phyloP scores from a whole-genome alignment of 805 yeast species.

The Saccharomycopsis schoenii region DNA sequence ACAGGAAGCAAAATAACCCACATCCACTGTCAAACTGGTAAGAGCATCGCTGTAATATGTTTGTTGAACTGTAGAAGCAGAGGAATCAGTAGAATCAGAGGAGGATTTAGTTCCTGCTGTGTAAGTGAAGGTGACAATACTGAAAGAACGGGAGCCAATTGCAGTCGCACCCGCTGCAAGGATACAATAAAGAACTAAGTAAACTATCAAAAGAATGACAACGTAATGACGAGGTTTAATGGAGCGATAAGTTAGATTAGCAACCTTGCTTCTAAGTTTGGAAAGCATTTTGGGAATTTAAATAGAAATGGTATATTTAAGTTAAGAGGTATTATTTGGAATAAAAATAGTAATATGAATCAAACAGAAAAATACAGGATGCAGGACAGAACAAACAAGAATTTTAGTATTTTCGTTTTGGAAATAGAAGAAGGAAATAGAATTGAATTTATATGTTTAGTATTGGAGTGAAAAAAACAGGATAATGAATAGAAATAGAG shows the following conservation, averaged over 20 bases:
- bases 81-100: background rate
- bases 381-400: background rate
- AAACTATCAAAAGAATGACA: constrained; percentile 12
- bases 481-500: no score
- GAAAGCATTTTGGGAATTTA: background rate
- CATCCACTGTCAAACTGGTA: constrained; percentile 16
- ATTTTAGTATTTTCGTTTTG: background rate
- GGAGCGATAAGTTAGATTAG: constrained; percentile 1
- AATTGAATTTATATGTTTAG: background rate
- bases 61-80: background rate
- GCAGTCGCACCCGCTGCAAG: constrained; percentile 15
- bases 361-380: background rate
- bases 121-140: constrained; percentile 13
- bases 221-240: constrained; percentile 18
- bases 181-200: constrained; percentile 13
- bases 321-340: no score
- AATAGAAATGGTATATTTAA: background rate
- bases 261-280: background rate
- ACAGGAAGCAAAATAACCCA: constrained; percentile 18
- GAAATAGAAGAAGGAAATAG: background rate
- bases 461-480: no score
- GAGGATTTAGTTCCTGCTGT: constrained; percentile 11
- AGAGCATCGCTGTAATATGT: constrained; percentile 18
- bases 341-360: no score
- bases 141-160: constrained; percentile 9